phyloP scores from a whole-genome alignment of 805 yeast genomes.

The Cyberlindnera euphorbiiphila region DNA sequence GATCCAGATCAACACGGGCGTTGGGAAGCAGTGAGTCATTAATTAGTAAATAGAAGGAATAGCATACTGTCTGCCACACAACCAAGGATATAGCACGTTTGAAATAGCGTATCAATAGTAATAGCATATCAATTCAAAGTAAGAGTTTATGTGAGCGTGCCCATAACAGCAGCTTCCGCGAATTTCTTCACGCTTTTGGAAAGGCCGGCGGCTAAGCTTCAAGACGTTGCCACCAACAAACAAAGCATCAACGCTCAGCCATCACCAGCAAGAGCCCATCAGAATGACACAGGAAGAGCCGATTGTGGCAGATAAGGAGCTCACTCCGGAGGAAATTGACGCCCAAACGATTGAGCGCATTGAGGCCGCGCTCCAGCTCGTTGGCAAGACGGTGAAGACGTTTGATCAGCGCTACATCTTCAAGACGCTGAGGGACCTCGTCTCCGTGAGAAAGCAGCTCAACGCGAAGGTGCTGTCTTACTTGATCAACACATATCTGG shows the following conservation, averaged over 20 bases:
- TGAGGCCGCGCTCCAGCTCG: slow-evolving; percentile 31
- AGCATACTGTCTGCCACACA: too few relatives aligned
- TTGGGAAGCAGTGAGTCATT: slow-evolving; percentile 8
- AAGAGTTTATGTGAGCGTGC: too few relatives aligned
- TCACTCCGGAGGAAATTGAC: slow-evolving; percentile 29
- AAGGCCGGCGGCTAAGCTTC: too few relatives aligned
- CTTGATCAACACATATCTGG: slow-evolving; percentile 59
- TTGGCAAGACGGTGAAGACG: slow-evolving; percentile 56
- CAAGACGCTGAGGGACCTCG: slow-evolving; percentile 80
- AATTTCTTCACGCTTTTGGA: too few relatives aligned
- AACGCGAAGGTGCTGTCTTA: slow-evolving; percentile 49
- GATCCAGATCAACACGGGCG: slow-evolving; percentile 68
- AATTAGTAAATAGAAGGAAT: too few relatives aligned
- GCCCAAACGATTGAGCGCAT: slow-evolving; percentile 31
- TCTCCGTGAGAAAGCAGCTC: slow-evolving; percentile 65
- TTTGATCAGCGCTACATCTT: slow-evolving; percentile 86
- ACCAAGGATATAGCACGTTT: too few relatives aligned
- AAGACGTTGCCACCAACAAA: too few relatives aligned
- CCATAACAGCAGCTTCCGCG: too few relatives aligned
- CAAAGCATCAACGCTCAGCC: too few relatives aligned
- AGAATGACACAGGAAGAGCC: slow-evolving; percentile 24
- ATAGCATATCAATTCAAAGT: too few relatives aligned
- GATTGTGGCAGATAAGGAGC: slow-evolving; percentile 26
- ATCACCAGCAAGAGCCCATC: neutral
- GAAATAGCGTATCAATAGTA: too few relatives aligned